Evolutionary conservation across 768 basidiomycete genomes (phyloP), one percentile per base, ranked within the genome.

Genomic region (Hysterangium stoloniferum): DNA sequence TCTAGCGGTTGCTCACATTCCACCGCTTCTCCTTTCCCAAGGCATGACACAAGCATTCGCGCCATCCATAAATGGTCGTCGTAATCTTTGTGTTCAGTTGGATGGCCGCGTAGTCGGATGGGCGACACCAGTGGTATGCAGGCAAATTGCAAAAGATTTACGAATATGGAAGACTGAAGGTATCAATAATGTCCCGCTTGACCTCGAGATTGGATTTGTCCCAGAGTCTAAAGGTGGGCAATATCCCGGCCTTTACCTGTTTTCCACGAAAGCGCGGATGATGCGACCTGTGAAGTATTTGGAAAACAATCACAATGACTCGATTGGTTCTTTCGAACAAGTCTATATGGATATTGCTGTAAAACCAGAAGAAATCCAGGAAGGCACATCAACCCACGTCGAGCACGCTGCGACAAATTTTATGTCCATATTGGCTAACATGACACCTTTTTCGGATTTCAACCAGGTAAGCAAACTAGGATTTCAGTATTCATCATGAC

Each of bases 281-380:
- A 99, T 99, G 96, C 77, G 96, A 41, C 94, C 96, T 6, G 95
- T 97, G 50, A 93, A 86, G 62, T 95, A 86, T 66, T 70, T 98
- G 35, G 71, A 74, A 50, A 98, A 97, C 63, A 86, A 86, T 19
- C 75, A 76, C 55, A 76, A 87, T 55, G 96, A 99, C 64, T 87
- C 88, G 64, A 76, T 98, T 48, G 96, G 96, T 3, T 78, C 95
- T 6, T 99, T 99, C 59, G 96, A 99, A 66, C 96, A 99, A 68
- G 96, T 97, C 4, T 99, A 98, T 64, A 92, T 98, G 91, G 90
- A 99, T 62, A 89, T 99, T 62, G 95, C 96, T 2, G 84, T 89
- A 59, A 88, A 80, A 48, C 84, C 83, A 3, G 83, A 84, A 58
- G 96, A 96, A 66, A 84, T 97, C 51, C 78, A 82, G 48, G 64